Base-by-base conservation (phyloP, 2,329 filamentous ascomycete genomes). In the Ceratocystis papillata region DNA sequence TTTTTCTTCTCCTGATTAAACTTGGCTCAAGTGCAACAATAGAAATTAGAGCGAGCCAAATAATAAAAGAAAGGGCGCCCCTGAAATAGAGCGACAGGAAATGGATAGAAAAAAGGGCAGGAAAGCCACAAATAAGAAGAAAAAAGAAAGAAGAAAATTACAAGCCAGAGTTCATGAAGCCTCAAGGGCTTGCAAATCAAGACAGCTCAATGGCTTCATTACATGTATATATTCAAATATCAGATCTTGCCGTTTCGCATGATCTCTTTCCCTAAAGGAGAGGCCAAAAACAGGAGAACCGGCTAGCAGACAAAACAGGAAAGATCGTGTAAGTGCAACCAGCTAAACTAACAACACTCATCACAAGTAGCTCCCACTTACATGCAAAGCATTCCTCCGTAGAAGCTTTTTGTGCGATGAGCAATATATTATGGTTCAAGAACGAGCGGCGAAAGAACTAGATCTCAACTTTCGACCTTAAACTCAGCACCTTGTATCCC, bases 11-110 rank as follows among this genome's bases (percentile, higher is more conserved):
- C 53, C 53, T 59, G 28, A 59, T 33, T 30, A 17, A 30, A 59
- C 53, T 30, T 15, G 53, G 22, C 12, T 33, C 53, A 59, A 59
- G 53, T 59, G 22, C 53, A 30, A 59, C 53, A 50, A 59, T 59
- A 28, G 53, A 59, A 33, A 59, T 59, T 59, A 28, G 53, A 30
- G 53, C 50, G 8, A 55, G 50, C 53, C 53, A 59, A 59, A 59
- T 59, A 22, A 41, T 41, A 41, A 41, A 12, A 41, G 10, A 37
- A 59, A 59, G n/a, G 50, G 48, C 22, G 12, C 53, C 53, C 53
- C 53, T 59, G 53, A 33, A 41, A 41, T 41, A 12, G 37, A 37
- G 33, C 33, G 33, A 41, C 37, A 41, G 37, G 3, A 41, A 41
- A 41, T 41, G 37, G 37, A 41, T 10, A 37, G 8, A 37, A 37